phyloP scores from a whole-genome alignment of 176 grass and related monocot genomes.

The Melocanna baccifera region DNA sequence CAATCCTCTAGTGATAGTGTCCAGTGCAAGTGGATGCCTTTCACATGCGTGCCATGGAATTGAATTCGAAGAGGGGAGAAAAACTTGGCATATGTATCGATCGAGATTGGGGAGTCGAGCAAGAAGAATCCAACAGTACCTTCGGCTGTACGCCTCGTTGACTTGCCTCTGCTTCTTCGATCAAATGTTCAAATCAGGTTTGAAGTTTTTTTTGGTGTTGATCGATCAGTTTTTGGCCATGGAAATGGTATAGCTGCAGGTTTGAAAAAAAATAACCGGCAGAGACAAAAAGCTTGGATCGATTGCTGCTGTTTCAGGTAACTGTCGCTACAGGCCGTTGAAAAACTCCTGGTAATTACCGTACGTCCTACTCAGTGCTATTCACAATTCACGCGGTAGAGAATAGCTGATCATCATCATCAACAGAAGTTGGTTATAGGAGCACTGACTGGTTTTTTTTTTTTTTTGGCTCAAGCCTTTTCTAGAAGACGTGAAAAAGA shows the following conservation, averaged over 20 bases:
- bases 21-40: neutral
- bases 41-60: neutral
- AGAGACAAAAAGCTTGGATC: neutral
- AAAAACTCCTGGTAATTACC: neutral
- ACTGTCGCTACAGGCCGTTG: neutral
- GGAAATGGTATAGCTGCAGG: neutral
- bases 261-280: constrained; percentile 1
- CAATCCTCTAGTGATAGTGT: neutral
- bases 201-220: neutral
- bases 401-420: too few species aligned
- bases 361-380: neutral
- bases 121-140: neutral
- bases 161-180: neutral
- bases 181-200: neutral
- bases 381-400: neutral
- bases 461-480: neutral
- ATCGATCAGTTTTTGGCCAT: neutral
- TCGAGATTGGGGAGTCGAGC: neutral
- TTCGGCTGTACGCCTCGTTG: constrained; percentile 19
- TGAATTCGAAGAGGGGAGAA: neutral
- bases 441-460: neutral
- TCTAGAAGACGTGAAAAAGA: neutral
- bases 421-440: neutral
- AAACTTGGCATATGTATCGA: neutral
- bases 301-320: neutral